Evolutionary conservation across 495 filamentous ascomycete genomes (phyloP).

Genomic region (Lepraria neglecta): DNA sequence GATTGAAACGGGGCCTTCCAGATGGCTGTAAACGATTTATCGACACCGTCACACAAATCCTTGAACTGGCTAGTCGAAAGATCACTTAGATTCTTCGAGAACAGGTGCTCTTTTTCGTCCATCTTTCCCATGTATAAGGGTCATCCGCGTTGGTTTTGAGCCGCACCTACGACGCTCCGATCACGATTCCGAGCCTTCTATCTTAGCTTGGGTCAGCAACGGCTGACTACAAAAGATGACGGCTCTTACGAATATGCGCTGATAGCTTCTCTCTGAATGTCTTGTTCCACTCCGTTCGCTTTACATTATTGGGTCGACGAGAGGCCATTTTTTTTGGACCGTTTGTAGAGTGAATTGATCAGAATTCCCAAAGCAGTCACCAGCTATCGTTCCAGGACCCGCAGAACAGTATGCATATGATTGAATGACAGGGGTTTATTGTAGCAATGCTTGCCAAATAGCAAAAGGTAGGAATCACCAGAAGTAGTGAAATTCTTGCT

Average conservation of each 20-base stretch:
- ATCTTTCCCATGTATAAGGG: constrained; percentile 15
- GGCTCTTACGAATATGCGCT: constrained; percentile 20
- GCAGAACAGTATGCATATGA: too few relatives aligned
- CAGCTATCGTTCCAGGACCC: too few relatives aligned
- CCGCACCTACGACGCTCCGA: too few relatives aligned
- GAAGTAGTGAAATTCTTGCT: too few relatives aligned
- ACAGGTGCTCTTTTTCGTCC: constrained; percentile 14
- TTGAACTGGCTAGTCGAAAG: constrained; percentile 6
- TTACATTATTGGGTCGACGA: constrained; percentile 22
- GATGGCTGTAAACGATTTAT: constrained; percentile 7
- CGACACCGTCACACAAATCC: constrained; percentile 7
- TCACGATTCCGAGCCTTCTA: neutral
- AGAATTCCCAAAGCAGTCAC: too few relatives aligned
- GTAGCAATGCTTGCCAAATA: too few relatives aligned
- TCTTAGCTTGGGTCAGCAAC: constrained; percentile 14
- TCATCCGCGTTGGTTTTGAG: constrained; percentile 14
- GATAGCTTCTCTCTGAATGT: constrained; percentile 24
- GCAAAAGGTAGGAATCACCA: too few relatives aligned
- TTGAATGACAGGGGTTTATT: too few relatives aligned
- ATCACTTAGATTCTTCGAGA: constrained; percentile 16
- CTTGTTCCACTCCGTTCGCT: constrained; percentile 23
- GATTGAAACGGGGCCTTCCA: neutral
- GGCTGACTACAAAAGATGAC: neutral
- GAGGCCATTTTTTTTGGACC: constrained; percentile 4
- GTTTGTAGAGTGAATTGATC: too few relatives aligned